Conservation (phyloP, 768 basidiomycete genomes). For the Boletus rubropictus region DNA sequence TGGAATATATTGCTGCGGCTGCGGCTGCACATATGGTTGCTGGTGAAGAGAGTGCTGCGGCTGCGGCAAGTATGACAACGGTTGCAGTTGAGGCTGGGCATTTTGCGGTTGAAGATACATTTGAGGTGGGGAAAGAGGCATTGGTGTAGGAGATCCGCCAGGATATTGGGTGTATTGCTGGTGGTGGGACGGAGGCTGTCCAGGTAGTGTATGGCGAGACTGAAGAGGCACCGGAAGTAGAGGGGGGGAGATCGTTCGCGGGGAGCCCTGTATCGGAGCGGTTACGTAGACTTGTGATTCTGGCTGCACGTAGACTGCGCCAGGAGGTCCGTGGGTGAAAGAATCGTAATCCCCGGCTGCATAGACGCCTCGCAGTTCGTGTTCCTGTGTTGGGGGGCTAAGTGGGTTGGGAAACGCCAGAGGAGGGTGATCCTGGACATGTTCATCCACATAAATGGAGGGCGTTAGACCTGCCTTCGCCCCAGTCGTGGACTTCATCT, state of each 20-base stretch:
- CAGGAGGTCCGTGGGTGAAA: constrained; percentile 2
- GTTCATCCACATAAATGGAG: constrained; percentile 16
- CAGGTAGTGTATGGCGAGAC: constrained; percentile 2
- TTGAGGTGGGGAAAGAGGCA: constrained; percentile 11
- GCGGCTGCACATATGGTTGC: constrained; percentile 2
- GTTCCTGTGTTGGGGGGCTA: not conserved
- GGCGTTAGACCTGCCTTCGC: constrained; percentile 6
- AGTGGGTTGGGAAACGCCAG: constrained; percentile 6
- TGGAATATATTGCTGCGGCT: constrained; percentile 9
- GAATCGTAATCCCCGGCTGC: constrained; percentile 1
- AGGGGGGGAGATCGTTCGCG: constrained; percentile 5
- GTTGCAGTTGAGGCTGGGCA: constrained; percentile 16
- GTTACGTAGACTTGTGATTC: constrained; percentile 8
- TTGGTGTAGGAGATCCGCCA: constrained; percentile 2
- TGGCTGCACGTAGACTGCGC: constrained; percentile 10
- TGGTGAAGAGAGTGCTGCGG: constrained; percentile 10
- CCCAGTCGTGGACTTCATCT: not conserved
- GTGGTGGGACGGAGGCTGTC: constrained; percentile 6
- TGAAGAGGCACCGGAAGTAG: constrained; percentile 11
- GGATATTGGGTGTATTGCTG: constrained; percentile 18
- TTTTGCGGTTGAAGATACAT: constrained; percentile 6
- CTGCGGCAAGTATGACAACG: constrained; percentile 4
- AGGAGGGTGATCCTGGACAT: not conserved
- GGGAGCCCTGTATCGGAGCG: constrained; percentile 1
- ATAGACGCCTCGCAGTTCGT: not conserved